Evolutionary conservation across 768 basidiomycete genomes (phyloP), one percentile per base, ranked within the genome.

Genomic region (Scleroderma citrinum): DNA sequence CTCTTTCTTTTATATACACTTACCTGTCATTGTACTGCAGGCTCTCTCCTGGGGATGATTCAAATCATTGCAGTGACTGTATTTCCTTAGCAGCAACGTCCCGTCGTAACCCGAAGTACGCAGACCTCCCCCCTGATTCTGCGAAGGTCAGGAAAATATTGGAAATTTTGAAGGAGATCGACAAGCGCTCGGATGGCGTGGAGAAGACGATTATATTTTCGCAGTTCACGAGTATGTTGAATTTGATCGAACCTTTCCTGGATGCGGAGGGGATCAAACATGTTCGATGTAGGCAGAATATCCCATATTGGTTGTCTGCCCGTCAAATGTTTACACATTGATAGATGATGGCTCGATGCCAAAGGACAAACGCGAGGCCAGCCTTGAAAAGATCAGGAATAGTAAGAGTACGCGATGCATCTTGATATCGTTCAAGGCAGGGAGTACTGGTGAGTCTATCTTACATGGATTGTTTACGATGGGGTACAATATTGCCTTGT

Each of bases 191-290:
- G 11, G 67, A 77, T 13, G 64, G 74, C 14, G 67, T 71, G 52
- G 92, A 96, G 62, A 99, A 97, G 76, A 95, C 93, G 0, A 98
- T 98, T 54, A 83, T 99, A 19, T 98, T 97, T 63, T 93, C 91
- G 0, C 94, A 96, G 61, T 91, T 91, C 54, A 97, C 95, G 1
- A 75, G 77, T 46, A 82, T 90, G 87, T 71, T 99, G 52, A 82
- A 94, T 64, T 62, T 97, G 48, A 75, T 96, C 39, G 81, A 94
- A 67, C 87, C 85, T 0, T 96, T 96, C 69, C 71, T 99, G 66
- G 71, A 71, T 24, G 76, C 79, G 3, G 71, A 75, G 12, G 80
- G 81, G 0, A 73, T 93, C 57, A 75, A 77, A 53, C 94, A 78
- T 62, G 87, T 87, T 24, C 80, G 93, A 62, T 98, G 95, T 96